A percentile compares a stretch with the other conserved stretches of the same genome.
Conservation (phyloP, 768 basidiomycete genomes). For the Lactarius trivialis region DNA sequence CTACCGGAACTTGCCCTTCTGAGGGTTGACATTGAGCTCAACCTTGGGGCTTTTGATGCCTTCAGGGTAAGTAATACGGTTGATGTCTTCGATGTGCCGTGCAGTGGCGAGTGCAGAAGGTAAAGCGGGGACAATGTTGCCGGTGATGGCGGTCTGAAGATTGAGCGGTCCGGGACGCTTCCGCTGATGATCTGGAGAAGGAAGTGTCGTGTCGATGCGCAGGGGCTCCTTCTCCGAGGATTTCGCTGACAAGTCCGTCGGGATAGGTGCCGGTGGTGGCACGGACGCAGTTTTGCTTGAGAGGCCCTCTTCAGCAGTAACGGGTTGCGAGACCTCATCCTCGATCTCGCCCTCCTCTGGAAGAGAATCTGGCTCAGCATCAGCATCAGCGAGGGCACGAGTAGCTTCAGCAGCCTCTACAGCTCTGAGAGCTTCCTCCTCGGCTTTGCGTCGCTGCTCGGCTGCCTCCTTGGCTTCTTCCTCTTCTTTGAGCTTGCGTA, state of each 20-base stretch:
- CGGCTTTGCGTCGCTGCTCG: conserved; percentile 30
- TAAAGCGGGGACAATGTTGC: conserved; percentile 38
- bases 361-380: conserved; percentile 31
- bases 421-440: conserved; percentile 32
- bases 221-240: conserved; percentile 44
- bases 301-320: conserved; percentile 19
- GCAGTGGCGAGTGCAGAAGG: conserved; percentile 75
- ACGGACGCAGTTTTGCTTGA: conserved; percentile 6
- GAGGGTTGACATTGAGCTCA: conserved; percentile 77
- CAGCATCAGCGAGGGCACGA: conserved; percentile 28
- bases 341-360: conserved; percentile 44
- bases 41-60: conserved; percentile 74
- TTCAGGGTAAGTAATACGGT: conserved; percentile 71
- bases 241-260: conserved; percentile 42
- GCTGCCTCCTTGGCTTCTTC: conserved; percentile 26
- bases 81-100: conserved; percentile 77
- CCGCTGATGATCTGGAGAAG: conserved; percentile 37
- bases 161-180: conserved; percentile 71
- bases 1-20: conserved; percentile 86
- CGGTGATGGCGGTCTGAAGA: conserved; percentile 47
- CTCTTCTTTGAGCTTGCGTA: conserved; percentile 25
- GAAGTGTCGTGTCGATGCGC: conserved; percentile 57
- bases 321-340: conserved; percentile 32
- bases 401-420: conserved; percentile 38
- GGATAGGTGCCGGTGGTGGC: conserved; percentile 32